These are phyloP conservation scores for Ophiostoma perfectum DNA, from an alignment of 2,329 filamentous ascomycete genomes.

Conservation along the genomic window DNA sequence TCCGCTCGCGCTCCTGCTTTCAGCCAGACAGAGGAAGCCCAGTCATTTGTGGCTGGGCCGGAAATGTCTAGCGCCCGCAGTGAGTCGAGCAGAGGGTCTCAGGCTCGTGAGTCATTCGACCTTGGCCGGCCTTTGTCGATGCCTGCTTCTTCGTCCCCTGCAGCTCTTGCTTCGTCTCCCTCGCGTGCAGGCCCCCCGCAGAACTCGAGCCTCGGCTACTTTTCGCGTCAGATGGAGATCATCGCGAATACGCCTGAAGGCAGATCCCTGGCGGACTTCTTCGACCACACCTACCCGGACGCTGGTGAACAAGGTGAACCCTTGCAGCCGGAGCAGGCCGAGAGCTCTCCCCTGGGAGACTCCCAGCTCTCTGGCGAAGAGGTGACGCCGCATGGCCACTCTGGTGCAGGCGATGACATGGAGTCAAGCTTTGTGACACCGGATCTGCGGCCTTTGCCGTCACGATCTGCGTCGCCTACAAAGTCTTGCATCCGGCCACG, in stretches of 20 bases:
- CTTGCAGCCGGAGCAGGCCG: not conserved
- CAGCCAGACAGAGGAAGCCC: not conserved
- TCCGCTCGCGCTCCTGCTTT: not conserved
- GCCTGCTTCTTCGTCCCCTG: not conserved
- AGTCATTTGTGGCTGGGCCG: not conserved
- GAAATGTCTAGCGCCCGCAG: not conserved
- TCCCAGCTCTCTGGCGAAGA: not conserved
- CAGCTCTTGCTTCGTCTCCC: not conserved
- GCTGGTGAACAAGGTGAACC: not conserved
- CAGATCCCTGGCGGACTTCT: not conserved
- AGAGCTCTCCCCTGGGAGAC: not conserved
- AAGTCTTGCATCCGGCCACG: slow-evolving; percentile 56
- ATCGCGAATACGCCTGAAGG: slow-evolving; percentile 28
- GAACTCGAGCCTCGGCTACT: not conserved
- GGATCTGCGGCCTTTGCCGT: slow-evolving; percentile 45
- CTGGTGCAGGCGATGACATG: slow-evolving; percentile 19
- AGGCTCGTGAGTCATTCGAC: not conserved
- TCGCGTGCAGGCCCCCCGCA: not conserved
- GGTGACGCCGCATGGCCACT: slow-evolving; percentile 10
- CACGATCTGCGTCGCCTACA: slow-evolving; percentile 48
- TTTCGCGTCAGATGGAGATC: slow-evolving; percentile 26
- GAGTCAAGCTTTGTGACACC: slow-evolving; percentile 37
- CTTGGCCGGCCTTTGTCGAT: not conserved
- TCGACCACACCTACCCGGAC: not conserved
- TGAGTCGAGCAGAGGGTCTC: not conserved